phyloP scores from a whole-genome alignment of 768 basidiomycete genomes.

The Phlebiopsis flavidoalba region DNA sequence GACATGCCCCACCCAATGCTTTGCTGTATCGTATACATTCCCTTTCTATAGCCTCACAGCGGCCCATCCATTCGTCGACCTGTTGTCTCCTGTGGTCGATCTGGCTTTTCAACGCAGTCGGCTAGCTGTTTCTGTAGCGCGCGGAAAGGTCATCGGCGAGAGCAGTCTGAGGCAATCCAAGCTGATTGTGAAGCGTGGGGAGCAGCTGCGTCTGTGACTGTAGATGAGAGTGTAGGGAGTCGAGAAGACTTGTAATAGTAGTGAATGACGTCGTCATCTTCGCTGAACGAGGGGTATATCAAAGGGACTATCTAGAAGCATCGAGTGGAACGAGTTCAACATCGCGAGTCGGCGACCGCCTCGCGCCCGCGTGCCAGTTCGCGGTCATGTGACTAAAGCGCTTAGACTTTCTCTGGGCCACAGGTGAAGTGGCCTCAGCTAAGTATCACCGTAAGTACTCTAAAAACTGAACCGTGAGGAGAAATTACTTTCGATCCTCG shows the following conservation, averaged over 20 bases:
- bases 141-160: constrained; percentile 75
- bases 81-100: constrained; percentile 66
- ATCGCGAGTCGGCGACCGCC: background rate
- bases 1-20: constrained; percentile 66
- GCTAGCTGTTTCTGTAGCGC: constrained; percentile 70
- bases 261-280: constrained; percentile 24
- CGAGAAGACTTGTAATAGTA: constrained; percentile 73
- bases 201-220: constrained; percentile 79
- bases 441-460: too few species aligned
- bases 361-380: background rate
- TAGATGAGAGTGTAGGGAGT: constrained; percentile 73
- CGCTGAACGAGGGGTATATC: background rate
- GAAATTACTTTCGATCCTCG: too few species aligned
- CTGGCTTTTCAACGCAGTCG: constrained; percentile 66
- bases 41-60: constrained; percentile 56
- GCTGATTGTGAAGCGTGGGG: constrained; percentile 76
- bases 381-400: constrained; percentile 2
- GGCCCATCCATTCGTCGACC: constrained; percentile 68
- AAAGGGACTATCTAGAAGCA: background rate
- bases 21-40: constrained; percentile 62
- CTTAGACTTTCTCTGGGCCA: background rate
- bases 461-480: too few species aligned
- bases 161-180: constrained; percentile 75
- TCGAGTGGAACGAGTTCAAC: constrained; percentile 1
- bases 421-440: too few species aligned